Percentiles rank a stretch among this genome's conserved stretches.
Evolutionary conservation across 1,284 basidiomycete genomes (phyloP).

Genomic region (Leccinum solheimii): DNA sequence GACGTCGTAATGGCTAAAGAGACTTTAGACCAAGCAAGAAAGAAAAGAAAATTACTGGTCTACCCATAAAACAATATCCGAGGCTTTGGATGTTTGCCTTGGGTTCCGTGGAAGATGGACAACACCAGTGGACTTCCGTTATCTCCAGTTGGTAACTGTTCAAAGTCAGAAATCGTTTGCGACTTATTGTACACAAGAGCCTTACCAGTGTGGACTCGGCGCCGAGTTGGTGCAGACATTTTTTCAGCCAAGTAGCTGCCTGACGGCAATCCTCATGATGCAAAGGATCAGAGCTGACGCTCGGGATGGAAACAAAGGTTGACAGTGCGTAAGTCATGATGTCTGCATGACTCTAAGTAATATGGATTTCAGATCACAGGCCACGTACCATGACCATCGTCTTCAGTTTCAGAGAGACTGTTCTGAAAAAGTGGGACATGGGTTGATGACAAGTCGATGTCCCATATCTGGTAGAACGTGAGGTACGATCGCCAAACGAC

Average conservation of each 20-base stretch:
- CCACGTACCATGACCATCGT: constrained; percentile 25
- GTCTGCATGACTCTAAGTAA: constrained; percentile 42
- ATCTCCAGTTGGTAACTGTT: constrained; percentile 64
- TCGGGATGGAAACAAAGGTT: constrained; percentile 86
- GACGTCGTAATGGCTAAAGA: constrained; percentile 84
- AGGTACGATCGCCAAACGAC: neutral
- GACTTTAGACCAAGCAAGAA: constrained; percentile 1
- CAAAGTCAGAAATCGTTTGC: neutral
- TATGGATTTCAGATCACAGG: neutral
- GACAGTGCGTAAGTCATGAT: constrained; percentile 73
- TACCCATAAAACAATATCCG: constrained; percentile 88
- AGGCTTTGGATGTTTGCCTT: constrained; percentile 54
- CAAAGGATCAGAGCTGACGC: constrained; percentile 69
- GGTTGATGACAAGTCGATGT: constrained; percentile 40
- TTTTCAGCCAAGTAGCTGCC: constrained; percentile 87
- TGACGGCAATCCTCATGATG: constrained; percentile 90
- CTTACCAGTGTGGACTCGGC: constrained; percentile 74
- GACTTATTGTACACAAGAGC: constrained; percentile 6
- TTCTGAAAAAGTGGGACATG: constrained; percentile 10
- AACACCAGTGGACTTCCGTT: constrained; percentile 81
- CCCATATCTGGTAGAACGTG: constrained; percentile 52
- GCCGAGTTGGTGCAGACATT: constrained; percentile 83
- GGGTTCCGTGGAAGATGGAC: constrained; percentile 76
- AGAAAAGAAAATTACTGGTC: constrained; percentile 1
- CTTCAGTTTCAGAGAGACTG: constrained; percentile 15